Conservation (phyloP, 1,284 basidiomycete species). For the Tilletia setariae region DNA sequence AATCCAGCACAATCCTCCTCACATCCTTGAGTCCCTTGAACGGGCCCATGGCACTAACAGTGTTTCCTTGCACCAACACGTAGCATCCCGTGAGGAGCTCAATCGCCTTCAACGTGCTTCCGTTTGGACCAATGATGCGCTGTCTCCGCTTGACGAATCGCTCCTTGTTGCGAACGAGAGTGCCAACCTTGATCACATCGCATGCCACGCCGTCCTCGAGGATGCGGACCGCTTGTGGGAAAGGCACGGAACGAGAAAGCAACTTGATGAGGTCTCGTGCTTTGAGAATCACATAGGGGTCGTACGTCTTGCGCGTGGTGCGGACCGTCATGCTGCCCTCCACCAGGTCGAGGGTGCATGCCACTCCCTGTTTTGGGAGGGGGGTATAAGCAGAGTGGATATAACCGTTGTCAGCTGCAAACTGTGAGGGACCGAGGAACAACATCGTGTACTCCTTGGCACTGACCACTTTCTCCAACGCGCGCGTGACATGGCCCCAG, state of each 20-base stretch:
- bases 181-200: slow-evolving; percentile 98
- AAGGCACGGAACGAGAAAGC: slow-evolving; percentile 82
- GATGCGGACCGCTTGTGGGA: slow-evolving; percentile 79
- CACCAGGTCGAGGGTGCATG: slow-evolving; percentile 88
- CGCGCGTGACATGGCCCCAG: slow-evolving; percentile 87
- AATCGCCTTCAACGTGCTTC: slow-evolving; percentile 95
- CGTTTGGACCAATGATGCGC: slow-evolving; percentile 93
- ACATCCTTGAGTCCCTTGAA: slow-evolving; percentile 95
- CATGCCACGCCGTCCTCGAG: slow-evolving; percentile 86
- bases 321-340: slow-evolving; percentile 96
- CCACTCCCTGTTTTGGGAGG: slow-evolving; percentile 65
- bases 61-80: slow-evolving; percentile 95
- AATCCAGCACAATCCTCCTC: slow-evolving; percentile 88
- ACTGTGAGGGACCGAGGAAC: too few species aligned
- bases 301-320: slow-evolving; percentile 93
- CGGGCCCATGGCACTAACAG: slow-evolving; percentile 94
- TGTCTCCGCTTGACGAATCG: slow-evolving; percentile 93
- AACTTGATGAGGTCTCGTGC: slow-evolving; percentile 94
- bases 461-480: slow-evolving; percentile 74
- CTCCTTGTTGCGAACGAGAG: slow-evolving; percentile 90
- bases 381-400: too few species aligned
- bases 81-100: slow-evolving; percentile 96
- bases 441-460: too few species aligned
- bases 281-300: slow-evolving; percentile 94
- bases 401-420: too few species aligned